These are phyloP conservation scores for Anthoceros angustus DNA, from an alignment of 225 moss, liverwort and hornwort species.

Conservation along the genomic window DNA sequence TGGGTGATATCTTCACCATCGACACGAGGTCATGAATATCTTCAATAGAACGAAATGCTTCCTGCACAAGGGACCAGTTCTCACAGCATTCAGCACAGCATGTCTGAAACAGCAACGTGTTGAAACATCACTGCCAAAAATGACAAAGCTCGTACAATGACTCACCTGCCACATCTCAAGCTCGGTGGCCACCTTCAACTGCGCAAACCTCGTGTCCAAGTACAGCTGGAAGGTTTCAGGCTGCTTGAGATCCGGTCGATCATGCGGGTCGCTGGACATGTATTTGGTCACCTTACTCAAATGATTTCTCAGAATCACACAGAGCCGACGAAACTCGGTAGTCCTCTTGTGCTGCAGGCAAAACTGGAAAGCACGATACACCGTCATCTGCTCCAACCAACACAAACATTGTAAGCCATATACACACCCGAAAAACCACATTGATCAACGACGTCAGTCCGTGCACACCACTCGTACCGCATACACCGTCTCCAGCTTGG, in stretches of 20 bases:
- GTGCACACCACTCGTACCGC: too few relatives aligned
- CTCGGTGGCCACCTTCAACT: slow-evolving; percentile 91
- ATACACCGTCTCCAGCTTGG: slow-evolving; percentile 77
- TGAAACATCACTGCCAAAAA: not conserved
- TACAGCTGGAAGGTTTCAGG: slow-evolving; percentile 93
- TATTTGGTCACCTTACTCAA: slow-evolving; percentile 87
- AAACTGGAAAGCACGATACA: slow-evolving; percentile 89
- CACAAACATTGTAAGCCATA: not conserved
- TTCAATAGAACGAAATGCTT: slow-evolving; percentile 91
- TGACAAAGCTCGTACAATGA: not conserved
- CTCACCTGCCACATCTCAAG: slow-evolving; percentile 96
- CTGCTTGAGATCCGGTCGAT: slow-evolving; percentile 82
- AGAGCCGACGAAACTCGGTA: slow-evolving; percentile 82
- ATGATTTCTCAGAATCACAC: slow-evolving; percentile 93
- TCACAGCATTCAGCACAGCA: not conserved
- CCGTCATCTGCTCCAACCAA: slow-evolving; percentile 51
- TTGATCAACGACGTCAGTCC: slow-evolving; percentile 5
- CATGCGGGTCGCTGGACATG: slow-evolving; percentile 88
- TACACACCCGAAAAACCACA: not conserved
- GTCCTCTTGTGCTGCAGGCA: slow-evolving; percentile 94
- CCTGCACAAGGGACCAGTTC: slow-evolving; percentile 33
- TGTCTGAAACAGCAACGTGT: too few relatives aligned
- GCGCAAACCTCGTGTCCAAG: slow-evolving; percentile 94
- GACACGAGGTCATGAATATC: slow-evolving; percentile 94
- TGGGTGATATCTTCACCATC: slow-evolving; percentile 92